These are phyloP conservation scores for Plasmodium chabaudi DNA, from an alignment of 169 alveolate genomes.

Conservation along the genomic window DNA sequence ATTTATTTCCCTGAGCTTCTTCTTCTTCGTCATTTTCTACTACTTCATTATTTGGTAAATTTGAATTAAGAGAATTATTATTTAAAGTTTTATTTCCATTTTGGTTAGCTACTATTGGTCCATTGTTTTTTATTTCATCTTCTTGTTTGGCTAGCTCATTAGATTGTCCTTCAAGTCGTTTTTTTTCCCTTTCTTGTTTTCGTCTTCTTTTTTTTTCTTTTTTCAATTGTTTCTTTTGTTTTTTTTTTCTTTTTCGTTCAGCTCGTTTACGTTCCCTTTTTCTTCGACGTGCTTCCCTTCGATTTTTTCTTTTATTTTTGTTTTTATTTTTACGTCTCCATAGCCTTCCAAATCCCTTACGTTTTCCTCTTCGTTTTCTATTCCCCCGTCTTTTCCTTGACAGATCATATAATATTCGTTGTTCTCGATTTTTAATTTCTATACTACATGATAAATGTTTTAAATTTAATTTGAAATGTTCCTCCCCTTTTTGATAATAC, in stretches of 20 bases:
- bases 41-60: neutral
- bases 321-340: neutral
- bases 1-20: neutral
- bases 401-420: conserved; percentile 12
- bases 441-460: too few relatives aligned
- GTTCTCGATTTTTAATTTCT: neutral
- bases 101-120: neutral
- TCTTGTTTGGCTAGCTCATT: neutral
- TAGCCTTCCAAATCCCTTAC: neutral
- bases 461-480: too few relatives aligned
- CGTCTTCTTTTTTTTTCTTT: conserved; percentile 4
- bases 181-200: conserved; percentile 11
- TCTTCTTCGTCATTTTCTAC: neutral
- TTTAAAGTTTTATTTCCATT: neutral
- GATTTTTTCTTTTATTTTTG: neutral
- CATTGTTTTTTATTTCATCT: neutral
- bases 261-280: neutral
- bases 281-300: neutral
- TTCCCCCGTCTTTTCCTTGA: conserved; percentile 3
- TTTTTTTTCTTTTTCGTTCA: conserved; percentile 4
- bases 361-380: neutral
- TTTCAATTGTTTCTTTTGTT: neutral
- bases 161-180: neutral
- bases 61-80: neutral
- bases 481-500: too few relatives aligned